Conservation (phyloP, 2,329 filamentous ascomycete genomes). For the Chrysosporium queenslandicum region DNA sequence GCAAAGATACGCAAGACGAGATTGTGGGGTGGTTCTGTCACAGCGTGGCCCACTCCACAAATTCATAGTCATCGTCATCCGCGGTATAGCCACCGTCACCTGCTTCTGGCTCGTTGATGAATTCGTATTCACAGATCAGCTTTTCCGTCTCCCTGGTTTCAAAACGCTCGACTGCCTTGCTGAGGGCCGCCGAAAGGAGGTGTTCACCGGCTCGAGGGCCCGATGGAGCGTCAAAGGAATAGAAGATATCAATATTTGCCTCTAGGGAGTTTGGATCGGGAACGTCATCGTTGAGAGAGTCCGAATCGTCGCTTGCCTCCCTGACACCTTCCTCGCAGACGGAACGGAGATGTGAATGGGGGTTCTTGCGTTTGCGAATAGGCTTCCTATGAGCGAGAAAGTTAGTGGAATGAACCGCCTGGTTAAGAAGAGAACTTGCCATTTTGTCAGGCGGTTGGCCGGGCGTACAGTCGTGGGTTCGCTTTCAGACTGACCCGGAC, state of each 20-base stretch:
- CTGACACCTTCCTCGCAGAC: slow-evolving; percentile 29
- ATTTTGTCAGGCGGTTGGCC: not conserved
- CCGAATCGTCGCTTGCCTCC: slow-evolving; percentile 26
- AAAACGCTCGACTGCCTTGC: slow-evolving; percentile 49
- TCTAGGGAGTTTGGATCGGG: slow-evolving; percentile 37
- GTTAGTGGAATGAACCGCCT: not conserved
- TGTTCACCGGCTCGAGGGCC: slow-evolving; percentile 47
- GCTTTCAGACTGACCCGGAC: slow-evolving; percentile 1
- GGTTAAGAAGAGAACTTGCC: not conserved
- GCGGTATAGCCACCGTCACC: slow-evolving; percentile 26
- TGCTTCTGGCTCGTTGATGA: slow-evolving; percentile 35
- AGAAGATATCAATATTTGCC: slow-evolving; percentile 41
- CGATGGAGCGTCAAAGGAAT: slow-evolving; percentile 44
- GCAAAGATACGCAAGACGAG: not conserved
- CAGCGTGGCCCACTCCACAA: not conserved
- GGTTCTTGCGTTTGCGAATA: slow-evolving; percentile 4
- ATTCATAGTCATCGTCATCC: slow-evolving; percentile 27
- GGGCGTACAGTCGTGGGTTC: not conserved
- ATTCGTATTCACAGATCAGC: slow-evolving; percentile 53
- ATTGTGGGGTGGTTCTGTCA: not conserved
- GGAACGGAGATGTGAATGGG: slow-evolving; percentile 21
- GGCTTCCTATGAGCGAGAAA: not conserved
- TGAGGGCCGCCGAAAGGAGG: slow-evolving; percentile 47
- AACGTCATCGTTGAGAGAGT: slow-evolving; percentile 17
- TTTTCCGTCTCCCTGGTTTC: slow-evolving; percentile 53